These are phyloP conservation scores for Diaporthe australafricana DNA, from an alignment of 2,329 filamentous ascomycete species.

Conservation along the genomic window DNA sequence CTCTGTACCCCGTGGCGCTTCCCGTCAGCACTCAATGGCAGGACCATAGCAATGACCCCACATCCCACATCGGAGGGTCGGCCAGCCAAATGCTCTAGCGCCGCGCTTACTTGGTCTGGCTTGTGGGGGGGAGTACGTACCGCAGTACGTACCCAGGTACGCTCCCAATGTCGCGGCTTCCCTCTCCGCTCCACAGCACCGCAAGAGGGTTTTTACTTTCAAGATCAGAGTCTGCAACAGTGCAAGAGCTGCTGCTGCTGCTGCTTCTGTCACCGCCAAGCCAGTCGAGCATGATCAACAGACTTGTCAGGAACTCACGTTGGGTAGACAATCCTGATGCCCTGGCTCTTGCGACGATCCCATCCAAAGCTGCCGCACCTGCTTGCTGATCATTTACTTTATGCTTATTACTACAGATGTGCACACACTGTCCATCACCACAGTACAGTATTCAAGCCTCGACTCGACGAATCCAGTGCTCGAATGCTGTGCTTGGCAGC, in stretches of 20 bases:
- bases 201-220: neutral
- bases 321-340: neutral
- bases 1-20: neutral
- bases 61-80: conserved; percentile 9
- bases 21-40: neutral
- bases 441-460: neutral
- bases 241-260: neutral
- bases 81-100: conserved; percentile 5
- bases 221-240: neutral
- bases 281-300: conserved; percentile 2
- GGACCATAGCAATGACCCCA: neutral
- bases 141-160: neutral
- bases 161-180: neutral
- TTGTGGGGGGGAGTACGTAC: neutral
- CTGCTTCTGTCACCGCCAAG: conserved; percentile 2
- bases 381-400: neutral
- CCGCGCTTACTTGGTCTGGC: neutral
- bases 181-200: neutral
- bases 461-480: neutral
- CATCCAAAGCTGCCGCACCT: neutral
- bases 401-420: neutral
- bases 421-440: neutral
- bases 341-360: conserved; percentile 1
- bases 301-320: neutral
- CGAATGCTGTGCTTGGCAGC: neutral